Base-by-base conservation (phyloP, 2,329 filamentous ascomycete genomes). In the Penicillium psychrosexuale region DNA sequence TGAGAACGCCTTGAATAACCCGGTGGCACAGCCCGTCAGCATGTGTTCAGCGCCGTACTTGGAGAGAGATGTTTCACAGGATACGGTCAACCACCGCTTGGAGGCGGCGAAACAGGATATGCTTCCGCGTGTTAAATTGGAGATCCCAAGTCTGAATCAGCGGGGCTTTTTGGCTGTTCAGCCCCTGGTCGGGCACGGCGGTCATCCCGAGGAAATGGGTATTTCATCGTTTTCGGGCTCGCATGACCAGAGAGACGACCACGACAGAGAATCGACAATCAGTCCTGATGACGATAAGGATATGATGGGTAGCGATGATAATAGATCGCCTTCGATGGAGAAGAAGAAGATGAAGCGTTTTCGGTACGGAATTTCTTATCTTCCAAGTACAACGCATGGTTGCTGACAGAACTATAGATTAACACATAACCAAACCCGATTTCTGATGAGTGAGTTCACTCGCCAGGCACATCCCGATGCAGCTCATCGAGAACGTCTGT, bases 341-440 rank as follows among this genome's bases (percentile, higher is more conserved):
- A 76, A 73, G 57, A 75, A 72, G 58, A 76, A 75, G 55, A 75
- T 74, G 71, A 77, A 76, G 64, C 69, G 74, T 44, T 77, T 76
- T 40, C 70, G 74, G 74, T 75, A 66, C 56, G 68, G 13, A 7
- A 47, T 36, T 30, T 24, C 22, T 27, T 6, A 30, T 34, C 19
- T 7, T 28, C 4, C 12, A 39, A 17, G 19, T 19, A 13, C 17
- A 22, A 9, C 38, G 28, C n/a, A 31, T 24, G 15, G 33, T 24
- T 46, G 42, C 58, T 47, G 37, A 57, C 51, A n/a, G 8, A 24
- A 42, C 30, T 30, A 37, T 66, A 95, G 92, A 62, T 85, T 97
- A 61, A 96, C 92, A 1, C 92, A 97, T 73, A 93, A 94, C 66
- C 93, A 97, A 80, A 97, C 93, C n/a, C 87, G 93, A 13, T 97